Evolutionary conservation across 352 stramenopile species (phyloP).

Genomic region (Pythium dissimile): DNA sequence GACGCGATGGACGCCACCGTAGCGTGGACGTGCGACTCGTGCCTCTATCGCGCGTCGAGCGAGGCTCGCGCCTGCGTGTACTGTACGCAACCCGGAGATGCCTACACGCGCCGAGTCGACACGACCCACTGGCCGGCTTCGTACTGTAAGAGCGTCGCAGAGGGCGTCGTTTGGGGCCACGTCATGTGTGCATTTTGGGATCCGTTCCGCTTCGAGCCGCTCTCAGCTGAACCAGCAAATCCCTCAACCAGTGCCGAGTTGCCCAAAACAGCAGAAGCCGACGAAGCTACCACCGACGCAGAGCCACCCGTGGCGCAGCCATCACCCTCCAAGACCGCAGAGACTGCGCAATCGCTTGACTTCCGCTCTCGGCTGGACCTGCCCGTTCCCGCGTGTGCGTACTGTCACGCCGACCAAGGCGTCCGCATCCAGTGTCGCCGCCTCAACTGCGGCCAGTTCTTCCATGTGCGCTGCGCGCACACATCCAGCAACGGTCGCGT

Average conservation of each 20-base stretch:
- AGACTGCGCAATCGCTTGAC: not conserved
- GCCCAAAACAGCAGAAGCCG: not conserved
- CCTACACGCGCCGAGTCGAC: slow-evolving; percentile 10
- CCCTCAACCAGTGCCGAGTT: not conserved
- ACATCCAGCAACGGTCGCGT: not conserved
- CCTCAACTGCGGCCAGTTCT: slow-evolving; percentile 49
- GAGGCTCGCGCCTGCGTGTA: slow-evolving; percentile 10
- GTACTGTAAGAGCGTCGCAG: not conserved
- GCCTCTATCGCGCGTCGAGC: not conserved
- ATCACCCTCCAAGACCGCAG: not conserved
- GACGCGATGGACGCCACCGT: not conserved
- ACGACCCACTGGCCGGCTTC: slow-evolving; percentile 9
- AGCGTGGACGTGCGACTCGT: slow-evolving; percentile 19
- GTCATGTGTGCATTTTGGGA: slow-evolving; percentile 15
- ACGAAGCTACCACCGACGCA: not conserved
- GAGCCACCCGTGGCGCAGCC: not conserved
- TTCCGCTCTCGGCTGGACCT: slow-evolving; percentile 13
- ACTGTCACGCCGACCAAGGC: slow-evolving; percentile 36
- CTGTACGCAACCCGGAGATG: slow-evolving; percentile 4
- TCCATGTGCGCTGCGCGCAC: slow-evolving; percentile 57
- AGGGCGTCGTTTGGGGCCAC: slow-evolving; percentile 6
- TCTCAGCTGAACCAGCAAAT: too few species aligned
- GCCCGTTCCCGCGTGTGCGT: slow-evolving; percentile 36
- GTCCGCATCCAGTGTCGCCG: slow-evolving; percentile 59
- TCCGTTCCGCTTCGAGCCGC: not conserved